Evolutionary conservation across 352 stramenopile species (phyloP).

Genomic region (Globisporangium orthogonon): DNA sequence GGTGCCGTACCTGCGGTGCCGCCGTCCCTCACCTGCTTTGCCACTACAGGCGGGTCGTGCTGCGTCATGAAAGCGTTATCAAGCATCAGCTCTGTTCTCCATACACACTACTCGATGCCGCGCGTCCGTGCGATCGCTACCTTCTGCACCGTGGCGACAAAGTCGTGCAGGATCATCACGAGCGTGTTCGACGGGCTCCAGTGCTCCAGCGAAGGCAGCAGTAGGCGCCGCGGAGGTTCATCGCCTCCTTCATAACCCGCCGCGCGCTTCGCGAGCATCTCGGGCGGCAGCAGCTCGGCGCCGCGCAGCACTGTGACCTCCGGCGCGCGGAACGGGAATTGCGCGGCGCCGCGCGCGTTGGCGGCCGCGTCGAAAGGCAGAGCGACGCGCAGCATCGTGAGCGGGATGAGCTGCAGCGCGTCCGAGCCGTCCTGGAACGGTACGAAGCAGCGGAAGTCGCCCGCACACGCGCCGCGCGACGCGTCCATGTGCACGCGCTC

Average conservation of each 20-base stretch:
- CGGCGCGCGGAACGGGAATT: constrained; percentile 59
- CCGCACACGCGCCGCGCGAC: constrained; percentile 27
- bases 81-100: background rate
- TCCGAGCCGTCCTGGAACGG: constrained; percentile 69
- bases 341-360: constrained; percentile 23
- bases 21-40: constrained; percentile 10
- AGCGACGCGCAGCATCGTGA: constrained; percentile 40
- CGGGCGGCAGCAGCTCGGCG: constrained; percentile 39
- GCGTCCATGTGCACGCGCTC: constrained; percentile 44
- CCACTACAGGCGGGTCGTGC: constrained; percentile 25
- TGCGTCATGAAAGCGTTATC: background rate
- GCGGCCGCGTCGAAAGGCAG: constrained; percentile 45
- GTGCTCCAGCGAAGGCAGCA: constrained; percentile 44
- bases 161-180: constrained; percentile 63
- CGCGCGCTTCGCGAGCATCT: constrained; percentile 25
- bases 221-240: constrained; percentile 10
- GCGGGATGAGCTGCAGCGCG: constrained; percentile 52
- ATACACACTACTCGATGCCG: background rate
- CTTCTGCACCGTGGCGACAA: constrained; percentile 55
- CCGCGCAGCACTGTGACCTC: constrained; percentile 41
- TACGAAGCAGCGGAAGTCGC: constrained; percentile 71
- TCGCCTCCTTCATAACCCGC: background rate
- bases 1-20: constrained; percentile 1
- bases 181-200: constrained; percentile 79
- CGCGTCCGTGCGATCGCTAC: background rate